Evolutionary conservation across 2,329 filamentous ascomycete species (phyloP), one percentile per base, ranked within the genome.

Genomic region (Botrytis pseudocinerea): DNA sequence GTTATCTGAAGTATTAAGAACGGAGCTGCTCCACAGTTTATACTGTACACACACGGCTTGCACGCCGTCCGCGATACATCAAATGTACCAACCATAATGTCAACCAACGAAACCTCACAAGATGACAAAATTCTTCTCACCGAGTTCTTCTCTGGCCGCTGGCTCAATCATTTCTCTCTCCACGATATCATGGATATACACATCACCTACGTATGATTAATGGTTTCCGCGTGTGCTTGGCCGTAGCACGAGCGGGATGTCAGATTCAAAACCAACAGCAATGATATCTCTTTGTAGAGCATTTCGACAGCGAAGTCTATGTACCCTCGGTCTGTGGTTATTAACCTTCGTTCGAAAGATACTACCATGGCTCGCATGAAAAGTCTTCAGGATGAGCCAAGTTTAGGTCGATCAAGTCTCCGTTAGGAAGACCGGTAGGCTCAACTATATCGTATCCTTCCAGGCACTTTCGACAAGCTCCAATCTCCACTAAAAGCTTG

Each of bases 281-380:
- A 54, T 54, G 5, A 54, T 16, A 54, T 54, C 25, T 28, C 25
- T 7, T 48, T 28, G 48, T 54, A 4, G 48, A n/a, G 5, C 2
- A 3, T 54, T n/a, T 54, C 3, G 12, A 16, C 2, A 54, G 25
- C 5, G n/a, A n/a, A 54, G 48, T n/a, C 1, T 54, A 16, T 54
- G 12, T 0, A 14, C 12, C 12, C 48, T 51, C 48, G 1, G 5
- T 51, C 22, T 51, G 25, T n/a, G 22, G 22, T 51, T 25, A 51
- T 14, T n/a, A 12, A 7, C 1, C 10, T 12, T 51, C 22, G 0
- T n/a, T 22, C 0, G 1, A 14, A n/a, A 51, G 4, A 51, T 16
- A 14, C 5, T 51, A n/a, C 25, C 25, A 16, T 5, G 10, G 10
- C 48, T n/a, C 12, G 25, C 25, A 51, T 44, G 44, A 46, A 20